These are phyloP conservation scores for Artemisia argyi DNA, from an alignment of 129 eudicot genomes.

Conservation along the genomic window DNA sequence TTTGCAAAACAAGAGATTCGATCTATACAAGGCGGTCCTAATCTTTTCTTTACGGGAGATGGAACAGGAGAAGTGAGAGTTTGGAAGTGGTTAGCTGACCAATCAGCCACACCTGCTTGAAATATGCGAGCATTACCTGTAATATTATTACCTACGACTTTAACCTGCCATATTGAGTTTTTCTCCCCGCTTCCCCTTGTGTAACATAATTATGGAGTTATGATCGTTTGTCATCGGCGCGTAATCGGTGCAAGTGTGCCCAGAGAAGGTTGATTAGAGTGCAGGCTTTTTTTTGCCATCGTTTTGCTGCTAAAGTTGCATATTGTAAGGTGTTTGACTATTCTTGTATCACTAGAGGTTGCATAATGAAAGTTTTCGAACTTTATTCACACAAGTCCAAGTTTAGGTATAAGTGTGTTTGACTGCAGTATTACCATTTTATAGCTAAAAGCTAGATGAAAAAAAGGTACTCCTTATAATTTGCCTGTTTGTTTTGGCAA, in stretches of 20 bases:
- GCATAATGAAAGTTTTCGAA: constrained; percentile 21
- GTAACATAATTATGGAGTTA: constrained; percentile 27
- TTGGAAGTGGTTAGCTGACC: constrained; percentile 80
- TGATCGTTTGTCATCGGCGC: neutral
- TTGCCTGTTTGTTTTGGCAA: too few relatives aligned
- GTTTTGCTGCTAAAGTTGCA: constrained; percentile 18
- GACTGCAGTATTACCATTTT: neutral
- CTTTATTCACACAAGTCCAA: neutral
- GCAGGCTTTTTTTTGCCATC: neutral
- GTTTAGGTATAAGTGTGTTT: too few relatives aligned
- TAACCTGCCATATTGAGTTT: neutral
- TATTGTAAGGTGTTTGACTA: constrained; percentile 21
- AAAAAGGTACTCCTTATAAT: too few relatives aligned
- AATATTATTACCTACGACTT: constrained; percentile 22
- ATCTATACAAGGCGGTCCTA: constrained; percentile 75
- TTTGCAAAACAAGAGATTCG: constrained; percentile 72
- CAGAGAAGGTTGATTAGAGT: constrained; percentile 4
- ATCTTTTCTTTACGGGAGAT: constrained; percentile 89
- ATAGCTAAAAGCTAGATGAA: too few relatives aligned
- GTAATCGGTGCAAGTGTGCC: constrained; percentile 1
- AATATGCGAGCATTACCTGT: constrained; percentile 14
- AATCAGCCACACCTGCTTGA: constrained; percentile 38
- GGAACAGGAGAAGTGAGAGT: constrained; percentile 90
- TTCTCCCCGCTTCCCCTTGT: neutral
- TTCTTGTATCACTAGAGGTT: constrained; percentile 27